Percentiles rank a stretch among this genome's conserved stretches.
Conservation (phyloP, 805 yeast species). For the Candida parachauliodes region DNA sequence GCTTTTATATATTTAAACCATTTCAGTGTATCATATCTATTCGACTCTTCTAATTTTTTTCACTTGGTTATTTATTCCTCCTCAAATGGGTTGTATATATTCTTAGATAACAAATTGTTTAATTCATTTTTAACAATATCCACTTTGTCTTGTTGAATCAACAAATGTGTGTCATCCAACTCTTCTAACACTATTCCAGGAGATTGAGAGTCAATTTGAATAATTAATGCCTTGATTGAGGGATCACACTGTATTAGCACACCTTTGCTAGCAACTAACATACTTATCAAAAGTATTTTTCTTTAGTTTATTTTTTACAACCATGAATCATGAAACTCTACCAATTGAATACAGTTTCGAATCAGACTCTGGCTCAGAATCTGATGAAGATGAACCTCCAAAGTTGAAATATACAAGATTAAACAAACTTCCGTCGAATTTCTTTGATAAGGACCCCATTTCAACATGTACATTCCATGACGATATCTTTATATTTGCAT, state of each 20-base stretch:
- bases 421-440: constrained; percentile 58
- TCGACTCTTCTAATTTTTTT: too few species aligned
- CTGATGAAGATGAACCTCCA: constrained; percentile 53
- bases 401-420: constrained; percentile 70
- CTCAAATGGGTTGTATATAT: constrained; percentile 79
- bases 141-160: constrained; percentile 76
- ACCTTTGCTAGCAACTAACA: constrained; percentile 44
- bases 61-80: constrained; percentile 57
- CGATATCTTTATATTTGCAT: constrained; percentile 70
- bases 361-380: neutral
- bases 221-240: constrained; percentile 79
- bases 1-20: too few species aligned
- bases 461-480: constrained; percentile 66
- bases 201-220: constrained; percentile 71
- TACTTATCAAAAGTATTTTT: constrained; percentile 11
- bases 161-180: constrained; percentile 84
- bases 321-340: too few species aligned
- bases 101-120: constrained; percentile 70
- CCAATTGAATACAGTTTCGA: neutral
- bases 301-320: too few species aligned
- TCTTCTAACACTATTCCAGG: constrained; percentile 74
- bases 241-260: constrained; percentile 70
- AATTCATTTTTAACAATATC: constrained; percentile 74
- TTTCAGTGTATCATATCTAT: too few species aligned
- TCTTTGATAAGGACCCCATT: constrained; percentile 73